Evolutionary conservation across 148 eudicot species (phyloP).

Genomic region (Cornus controversa): DNA sequence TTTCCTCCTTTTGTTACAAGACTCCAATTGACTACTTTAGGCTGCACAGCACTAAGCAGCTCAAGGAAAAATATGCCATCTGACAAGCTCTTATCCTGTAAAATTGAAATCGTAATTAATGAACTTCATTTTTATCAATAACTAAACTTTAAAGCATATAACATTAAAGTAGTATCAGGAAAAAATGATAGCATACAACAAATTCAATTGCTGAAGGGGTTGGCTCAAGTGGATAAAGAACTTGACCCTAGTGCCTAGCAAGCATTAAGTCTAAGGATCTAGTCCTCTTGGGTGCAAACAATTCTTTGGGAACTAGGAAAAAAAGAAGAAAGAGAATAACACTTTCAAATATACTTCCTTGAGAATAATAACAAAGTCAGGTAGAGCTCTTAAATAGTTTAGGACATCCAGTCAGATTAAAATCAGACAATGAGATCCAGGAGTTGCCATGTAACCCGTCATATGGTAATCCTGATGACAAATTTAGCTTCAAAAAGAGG

Average conservation of each 20-base stretch:
- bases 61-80: constrained; percentile 89
- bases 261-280: no score
- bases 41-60: constrained; percentile 91
- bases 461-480: no score
- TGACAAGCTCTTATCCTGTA: constrained; percentile 89
- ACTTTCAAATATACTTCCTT: not conserved
- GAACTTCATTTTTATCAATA: not conserved
- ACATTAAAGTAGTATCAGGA: not conserved
- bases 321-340: no score
- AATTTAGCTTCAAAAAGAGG: no score
- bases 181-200: not conserved
- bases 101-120: constrained; percentile 6
- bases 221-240: no score
- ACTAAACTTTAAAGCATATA: not conserved
- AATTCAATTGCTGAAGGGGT: not conserved
- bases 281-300: no score
- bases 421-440: not conserved
- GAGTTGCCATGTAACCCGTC: not conserved
- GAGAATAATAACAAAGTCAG: constrained; percentile 8
- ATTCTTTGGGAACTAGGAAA: no score
- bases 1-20: constrained; percentile 91
- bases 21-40: constrained; percentile 95
- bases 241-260: no score
- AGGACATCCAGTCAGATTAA: not conserved
- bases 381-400: not conserved